A percentile compares a stretch with the other conserved stretches of the same genome.
These are phyloP conservation scores for Amyloporia xantha DNA, from an alignment of 768 basidiomycete species.

Conservation along the genomic window DNA sequence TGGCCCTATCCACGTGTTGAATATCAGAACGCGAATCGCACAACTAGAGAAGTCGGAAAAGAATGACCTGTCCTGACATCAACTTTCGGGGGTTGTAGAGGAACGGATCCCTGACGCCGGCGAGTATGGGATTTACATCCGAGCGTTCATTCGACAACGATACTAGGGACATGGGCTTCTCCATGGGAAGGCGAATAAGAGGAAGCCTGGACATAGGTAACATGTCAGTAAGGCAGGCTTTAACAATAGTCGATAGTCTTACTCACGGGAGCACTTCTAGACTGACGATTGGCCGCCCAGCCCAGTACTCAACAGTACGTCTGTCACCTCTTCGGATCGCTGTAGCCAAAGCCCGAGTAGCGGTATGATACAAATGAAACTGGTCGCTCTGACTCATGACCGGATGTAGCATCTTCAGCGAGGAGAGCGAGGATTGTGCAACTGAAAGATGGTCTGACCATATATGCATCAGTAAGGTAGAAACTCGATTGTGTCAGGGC, in stretches of 20 bases:
- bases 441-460: constrained; percentile 73
- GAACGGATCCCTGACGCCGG: constrained; percentile 70
- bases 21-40: background rate
- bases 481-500: background rate
- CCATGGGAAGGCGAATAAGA: constrained; percentile 60
- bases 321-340: constrained; percentile 73
- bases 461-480: background rate
- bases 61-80: constrained; percentile 47
- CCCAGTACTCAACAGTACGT: constrained; percentile 78
- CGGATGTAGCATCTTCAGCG: constrained; percentile 65
- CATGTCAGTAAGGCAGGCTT: background rate
- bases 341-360: constrained; percentile 64
- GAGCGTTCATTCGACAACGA: constrained; percentile 33
- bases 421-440: constrained; percentile 84
- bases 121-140: constrained; percentile 38
- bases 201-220: constrained; percentile 45
- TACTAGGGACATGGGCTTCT: constrained; percentile 60
- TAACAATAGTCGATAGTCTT: background rate
- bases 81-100: constrained; percentile 84
- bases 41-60: background rate
- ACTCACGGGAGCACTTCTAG: constrained; percentile 74
- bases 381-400: constrained; percentile 76
- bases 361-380: constrained; percentile 65
- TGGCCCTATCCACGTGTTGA: constrained; percentile 19
- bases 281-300: constrained; percentile 71